A percentile compares a stretch with the other conserved stretches of the same genome.
Evolutionary conservation across 1,284 basidiomycete genomes (phyloP).

Genomic region (Entoloma clypeatum): DNA sequence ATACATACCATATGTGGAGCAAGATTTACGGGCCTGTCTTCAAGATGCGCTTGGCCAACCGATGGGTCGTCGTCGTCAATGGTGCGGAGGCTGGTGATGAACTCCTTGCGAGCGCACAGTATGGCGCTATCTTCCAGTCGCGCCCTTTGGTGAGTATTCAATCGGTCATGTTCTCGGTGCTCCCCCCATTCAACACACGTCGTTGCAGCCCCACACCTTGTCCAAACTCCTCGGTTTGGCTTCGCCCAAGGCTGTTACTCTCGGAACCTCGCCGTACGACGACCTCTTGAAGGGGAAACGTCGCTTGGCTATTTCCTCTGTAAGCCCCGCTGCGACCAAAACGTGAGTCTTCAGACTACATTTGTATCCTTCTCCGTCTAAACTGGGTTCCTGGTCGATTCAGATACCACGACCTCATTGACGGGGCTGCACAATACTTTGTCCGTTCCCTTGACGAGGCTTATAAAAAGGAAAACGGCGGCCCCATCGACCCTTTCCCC

Average conservation of each 20-base stretch:
- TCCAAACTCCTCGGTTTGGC: background rate
- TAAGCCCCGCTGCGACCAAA: conserved; percentile 1
- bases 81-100: conserved; percentile 5
- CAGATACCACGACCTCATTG: conserved; percentile 3
- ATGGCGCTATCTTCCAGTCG: conserved; percentile 4
- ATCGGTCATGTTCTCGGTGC: background rate
- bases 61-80: conserved; percentile 5
- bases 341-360: background rate
- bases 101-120: conserved; percentile 3
- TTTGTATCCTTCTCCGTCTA: background rate
- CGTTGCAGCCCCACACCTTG: background rate
- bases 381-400: no score
- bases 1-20: conserved; percentile 5
- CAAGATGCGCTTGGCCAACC: conserved; percentile 1
- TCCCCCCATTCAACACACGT: background rate
- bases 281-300: conserved; percentile 4
- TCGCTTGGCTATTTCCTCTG: conserved; percentile 1
- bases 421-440: conserved; percentile 1
- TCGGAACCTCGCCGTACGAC: conserved; percentile 2
- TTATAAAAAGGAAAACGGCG: background rate
- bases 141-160: conserved; percentile 2
- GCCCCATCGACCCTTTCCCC: conserved; percentile 1
- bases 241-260: background rate
- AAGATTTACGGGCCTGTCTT: conserved; percentile 7
- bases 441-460: conserved; percentile 2